phyloP scores from a whole-genome alignment of 805 yeast genomes.

The Candida argentea region DNA sequence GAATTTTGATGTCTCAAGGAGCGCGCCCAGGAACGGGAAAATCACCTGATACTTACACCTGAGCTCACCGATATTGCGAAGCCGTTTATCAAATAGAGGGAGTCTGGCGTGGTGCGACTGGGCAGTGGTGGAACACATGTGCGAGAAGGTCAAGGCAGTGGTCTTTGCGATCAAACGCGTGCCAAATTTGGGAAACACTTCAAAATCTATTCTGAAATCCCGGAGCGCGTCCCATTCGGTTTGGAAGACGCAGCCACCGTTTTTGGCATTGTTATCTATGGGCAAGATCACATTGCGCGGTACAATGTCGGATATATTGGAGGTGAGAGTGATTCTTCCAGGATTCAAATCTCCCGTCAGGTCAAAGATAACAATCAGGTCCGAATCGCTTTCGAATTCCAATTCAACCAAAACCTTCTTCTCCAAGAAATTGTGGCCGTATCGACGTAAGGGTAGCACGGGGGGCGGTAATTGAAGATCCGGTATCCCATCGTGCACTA shows the following conservation, averaged over 20 bases:
- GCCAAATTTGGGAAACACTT: slow-evolving; percentile 90
- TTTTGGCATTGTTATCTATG: slow-evolving; percentile 43
- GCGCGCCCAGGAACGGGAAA: slow-evolving; percentile 76
- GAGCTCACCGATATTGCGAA: slow-evolving; percentile 75
- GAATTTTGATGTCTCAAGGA: slow-evolving; percentile 82
- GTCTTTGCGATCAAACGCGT: slow-evolving; percentile 86
- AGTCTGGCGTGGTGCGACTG: slow-evolving; percentile 35
- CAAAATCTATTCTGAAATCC: slow-evolving; percentile 71
- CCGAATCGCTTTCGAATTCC: slow-evolving; percentile 43
- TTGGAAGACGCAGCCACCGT: slow-evolving; percentile 65
- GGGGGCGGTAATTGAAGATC: slow-evolving; percentile 93
- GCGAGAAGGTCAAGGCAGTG: slow-evolving; percentile 53
- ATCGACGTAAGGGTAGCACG: slow-evolving; percentile 82
- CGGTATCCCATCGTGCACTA: slow-evolving; percentile 65
- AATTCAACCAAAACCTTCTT: slow-evolving; percentile 79
- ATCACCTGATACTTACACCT: slow-evolving; percentile 72
- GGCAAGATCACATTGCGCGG: slow-evolving; percentile 85
- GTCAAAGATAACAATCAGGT: slow-evolving; percentile 37
- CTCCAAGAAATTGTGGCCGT: slow-evolving; percentile 93
- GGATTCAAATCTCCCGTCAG: slow-evolving; percentile 41
- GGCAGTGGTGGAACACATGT: slow-evolving; percentile 29
- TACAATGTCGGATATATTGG: slow-evolving; percentile 67
- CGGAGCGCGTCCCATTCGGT: slow-evolving; percentile 56
- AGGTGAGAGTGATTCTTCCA: slow-evolving; percentile 75
- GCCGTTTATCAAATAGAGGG: slow-evolving; percentile 74